phyloP scores from a whole-genome alignment of 768 basidiomycete genomes.

The Kondoa malvinella region DNA sequence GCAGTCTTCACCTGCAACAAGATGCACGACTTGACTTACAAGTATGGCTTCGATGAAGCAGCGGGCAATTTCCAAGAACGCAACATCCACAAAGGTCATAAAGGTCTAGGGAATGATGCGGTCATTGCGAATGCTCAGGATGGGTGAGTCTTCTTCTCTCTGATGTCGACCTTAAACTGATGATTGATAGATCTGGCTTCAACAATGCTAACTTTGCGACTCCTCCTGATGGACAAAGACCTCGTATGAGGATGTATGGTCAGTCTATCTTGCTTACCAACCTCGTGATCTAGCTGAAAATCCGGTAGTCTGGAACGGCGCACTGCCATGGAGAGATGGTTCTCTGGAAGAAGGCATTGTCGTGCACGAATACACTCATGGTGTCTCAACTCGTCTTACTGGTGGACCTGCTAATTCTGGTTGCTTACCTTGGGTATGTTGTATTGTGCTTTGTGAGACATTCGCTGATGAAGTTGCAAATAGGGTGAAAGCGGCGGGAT shows the following conservation, averaged over 20 bases:
- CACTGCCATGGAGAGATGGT: conserved; percentile 76
- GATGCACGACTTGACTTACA: conserved; percentile 36
- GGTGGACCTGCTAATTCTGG: conserved; percentile 49
- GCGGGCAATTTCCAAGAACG: conserved; percentile 95
- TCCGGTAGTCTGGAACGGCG: conserved; percentile 61
- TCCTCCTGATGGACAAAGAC: conserved; percentile 33
- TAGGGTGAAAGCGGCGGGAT: conserved; percentile 92
- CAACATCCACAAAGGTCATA: conserved; percentile 68
- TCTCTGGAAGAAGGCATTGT: conserved; percentile 89
- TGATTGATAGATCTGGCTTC: too few relatives aligned
- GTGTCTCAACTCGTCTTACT: conserved; percentile 80
- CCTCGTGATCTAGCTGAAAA: not conserved
- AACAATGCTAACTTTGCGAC: conserved; percentile 61
- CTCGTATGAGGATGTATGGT: conserved; percentile 17
- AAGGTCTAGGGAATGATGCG: conserved; percentile 63
- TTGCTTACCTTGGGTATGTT: conserved; percentile 42
- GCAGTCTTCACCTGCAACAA: conserved; percentile 35
- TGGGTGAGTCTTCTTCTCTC: conserved; percentile 45
- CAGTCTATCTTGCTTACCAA: conserved; percentile 6
- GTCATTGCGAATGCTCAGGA: conserved; percentile 93
- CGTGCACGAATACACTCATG: conserved; percentile 63
- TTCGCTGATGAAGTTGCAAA: too few relatives aligned
- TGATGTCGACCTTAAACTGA: too few relatives aligned
- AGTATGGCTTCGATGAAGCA: conserved; percentile 79
- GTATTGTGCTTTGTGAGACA: too few relatives aligned